Conservation (phyloP, 2,329 filamentous ascomycete species). For the Fusarium protoensiforme region DNA sequence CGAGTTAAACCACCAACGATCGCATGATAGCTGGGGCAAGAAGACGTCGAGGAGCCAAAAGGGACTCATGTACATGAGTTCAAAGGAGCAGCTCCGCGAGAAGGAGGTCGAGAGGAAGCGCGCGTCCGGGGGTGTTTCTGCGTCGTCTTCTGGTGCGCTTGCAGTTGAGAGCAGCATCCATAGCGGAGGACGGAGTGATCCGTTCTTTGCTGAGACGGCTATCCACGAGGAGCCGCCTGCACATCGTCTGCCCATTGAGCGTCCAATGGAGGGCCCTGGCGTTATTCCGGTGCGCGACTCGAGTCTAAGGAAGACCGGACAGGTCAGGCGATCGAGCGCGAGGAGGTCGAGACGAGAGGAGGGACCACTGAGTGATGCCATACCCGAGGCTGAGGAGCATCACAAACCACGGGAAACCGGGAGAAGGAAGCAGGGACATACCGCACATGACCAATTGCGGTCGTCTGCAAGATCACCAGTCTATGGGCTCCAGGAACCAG, state of each 20-base stretch:
- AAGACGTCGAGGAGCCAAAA: conserved; percentile 65
- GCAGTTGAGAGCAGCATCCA: conserved; percentile 52
- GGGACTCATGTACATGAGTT: conserved; percentile 79
- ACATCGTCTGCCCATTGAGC: conserved; percentile 41
- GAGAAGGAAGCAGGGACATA: conserved; percentile 31
- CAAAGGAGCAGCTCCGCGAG: conserved; percentile 73
- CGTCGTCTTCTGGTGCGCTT: conserved; percentile 46
- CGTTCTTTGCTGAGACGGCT: conserved; percentile 62
- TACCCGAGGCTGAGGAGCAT: conserved; percentile 56
- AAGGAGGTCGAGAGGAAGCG: conserved; percentile 72
- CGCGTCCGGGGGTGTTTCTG: conserved; percentile 40
- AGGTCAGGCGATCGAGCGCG: conserved; percentile 63
- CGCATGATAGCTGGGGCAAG: conserved; percentile 71
- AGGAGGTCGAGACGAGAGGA: conserved; percentile 63
- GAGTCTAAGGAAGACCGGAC: conserved; percentile 69
- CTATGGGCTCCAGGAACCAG: conserved; percentile 37
- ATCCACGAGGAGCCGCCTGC: conserved; percentile 65
- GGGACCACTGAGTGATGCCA: conserved; percentile 48
- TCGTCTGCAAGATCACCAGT: conserved; percentile 30
- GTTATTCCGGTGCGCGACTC: conserved; percentile 76
- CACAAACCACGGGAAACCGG: conserved; percentile 30
- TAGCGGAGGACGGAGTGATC: conserved; percentile 55
- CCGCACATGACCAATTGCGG: conserved; percentile 15
- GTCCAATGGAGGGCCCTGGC: conserved; percentile 53
- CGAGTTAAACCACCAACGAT: conserved; percentile 64